phyloP scores from a whole-genome alignment of 2,329 filamentous ascomycete genomes.

The Ascochyta koolunga region DNA sequence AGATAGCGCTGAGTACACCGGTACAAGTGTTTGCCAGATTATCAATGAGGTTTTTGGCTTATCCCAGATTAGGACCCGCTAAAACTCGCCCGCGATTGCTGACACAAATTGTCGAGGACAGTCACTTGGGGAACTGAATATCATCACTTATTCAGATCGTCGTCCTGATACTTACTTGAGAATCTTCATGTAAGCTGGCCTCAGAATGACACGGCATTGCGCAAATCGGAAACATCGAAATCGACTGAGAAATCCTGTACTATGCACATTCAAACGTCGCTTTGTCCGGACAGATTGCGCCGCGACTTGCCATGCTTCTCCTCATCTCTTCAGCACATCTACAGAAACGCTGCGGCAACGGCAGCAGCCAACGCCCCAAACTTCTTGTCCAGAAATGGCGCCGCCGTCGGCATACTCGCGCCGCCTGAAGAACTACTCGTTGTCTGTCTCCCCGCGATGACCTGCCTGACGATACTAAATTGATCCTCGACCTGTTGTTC shows the following conservation, averaged over 20 bases:
- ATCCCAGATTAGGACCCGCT: too few species aligned
- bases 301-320: background rate
- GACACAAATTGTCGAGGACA: too few species aligned
- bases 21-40: too few species aligned
- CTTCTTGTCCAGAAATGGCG: conserved; percentile 26
- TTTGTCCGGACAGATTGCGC: background rate
- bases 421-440: conserved; percentile 24
- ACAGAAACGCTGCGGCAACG: conserved; percentile 37
- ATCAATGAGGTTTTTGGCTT: too few species aligned
- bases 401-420: conserved; percentile 29
- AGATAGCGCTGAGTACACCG: too few species aligned
- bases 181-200: background rate
- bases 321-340: background rate
- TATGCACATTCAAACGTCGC: background rate
- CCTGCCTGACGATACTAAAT: conserved; percentile 36
- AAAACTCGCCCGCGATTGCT: too few species aligned
- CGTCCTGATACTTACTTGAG: too few species aligned
- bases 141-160: too few species aligned
- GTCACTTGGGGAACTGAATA: too few species aligned
- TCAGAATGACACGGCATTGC: background rate
- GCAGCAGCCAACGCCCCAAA: conserved; percentile 39
- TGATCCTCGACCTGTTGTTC: conserved; percentile 40
- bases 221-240: background rate
- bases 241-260: background rate
- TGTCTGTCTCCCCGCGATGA: conserved; percentile 25